Percentiles rank a stretch among this genome's conserved stretches.
Evolutionary conservation across 805 yeast genomes (phyloP).

Genomic region (Candida vartiovaarae): DNA sequence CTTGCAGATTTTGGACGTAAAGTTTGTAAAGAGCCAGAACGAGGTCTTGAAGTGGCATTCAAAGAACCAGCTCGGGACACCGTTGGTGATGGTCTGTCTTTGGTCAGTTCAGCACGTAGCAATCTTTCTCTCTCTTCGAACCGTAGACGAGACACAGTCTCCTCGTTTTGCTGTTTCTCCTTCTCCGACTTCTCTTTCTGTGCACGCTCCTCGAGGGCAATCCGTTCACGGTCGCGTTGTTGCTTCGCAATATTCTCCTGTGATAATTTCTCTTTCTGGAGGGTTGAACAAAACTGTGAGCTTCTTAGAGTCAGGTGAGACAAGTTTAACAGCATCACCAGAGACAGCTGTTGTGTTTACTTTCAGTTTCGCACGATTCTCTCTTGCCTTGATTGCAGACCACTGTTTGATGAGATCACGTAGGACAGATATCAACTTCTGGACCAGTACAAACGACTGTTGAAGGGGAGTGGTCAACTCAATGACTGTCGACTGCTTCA

Average conservation of each 20-base stretch:
- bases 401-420: slow-evolving; percentile 15
- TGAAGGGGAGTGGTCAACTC: slow-evolving; percentile 23
- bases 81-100: slow-evolving; percentile 9
- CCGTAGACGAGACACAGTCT: slow-evolving; percentile 8
- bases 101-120: slow-evolving; percentile 13
- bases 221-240: slow-evolving; percentile 14
- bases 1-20: slow-evolving; percentile 1
- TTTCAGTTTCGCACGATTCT: slow-evolving; percentile 4
- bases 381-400: slow-evolving; percentile 10
- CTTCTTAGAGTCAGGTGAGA: slow-evolving; percentile 6
- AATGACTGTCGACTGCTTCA: slow-evolving; percentile 25
- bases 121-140: slow-evolving; percentile 15
- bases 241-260: slow-evolving; percentile 15
- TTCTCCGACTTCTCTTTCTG: slow-evolving; percentile 9
- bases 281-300: slow-evolving; percentile 13
- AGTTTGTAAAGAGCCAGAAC: slow-evolving; percentile 13
- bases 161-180: slow-evolving; percentile 9
- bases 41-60: slow-evolving; percentile 4
- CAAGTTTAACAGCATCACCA: neutral
- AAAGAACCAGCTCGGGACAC: slow-evolving; percentile 13
- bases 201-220: slow-evolving; percentile 9
- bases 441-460: slow-evolving; percentile 6
- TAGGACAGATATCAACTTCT: slow-evolving; percentile 3
- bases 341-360: slow-evolving; percentile 1
- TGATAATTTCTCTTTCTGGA: slow-evolving; percentile 12